Conservation (phyloP, 2,329 filamentous ascomycete species). For the Stemphylium lycopersici region DNA sequence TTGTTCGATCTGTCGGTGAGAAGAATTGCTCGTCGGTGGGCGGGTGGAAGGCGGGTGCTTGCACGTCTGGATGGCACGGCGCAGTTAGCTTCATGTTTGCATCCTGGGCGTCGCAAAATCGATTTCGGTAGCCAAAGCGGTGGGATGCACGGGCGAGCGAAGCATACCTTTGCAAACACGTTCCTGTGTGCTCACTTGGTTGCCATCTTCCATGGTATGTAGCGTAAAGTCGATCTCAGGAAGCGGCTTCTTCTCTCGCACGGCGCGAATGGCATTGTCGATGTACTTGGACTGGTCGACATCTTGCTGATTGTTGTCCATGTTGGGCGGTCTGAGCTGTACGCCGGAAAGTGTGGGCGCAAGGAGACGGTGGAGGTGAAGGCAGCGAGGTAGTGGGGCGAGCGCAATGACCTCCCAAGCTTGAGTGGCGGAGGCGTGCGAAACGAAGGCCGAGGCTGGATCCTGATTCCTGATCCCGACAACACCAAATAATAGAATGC, state of each 20-base stretch:
- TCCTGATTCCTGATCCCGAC: conserved; percentile 20
- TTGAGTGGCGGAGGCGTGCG: conserved; percentile 42
- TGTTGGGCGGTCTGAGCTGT: conserved; percentile 34
- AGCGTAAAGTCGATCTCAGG: conserved; percentile 99
- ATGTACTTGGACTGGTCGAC: conserved; percentile 58
- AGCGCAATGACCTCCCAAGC: conserved; percentile 34
- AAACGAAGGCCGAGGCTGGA: conserved; percentile 40
- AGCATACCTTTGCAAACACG: conserved; percentile 93
- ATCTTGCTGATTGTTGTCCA: conserved; percentile 44
- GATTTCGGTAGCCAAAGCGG: background rate
- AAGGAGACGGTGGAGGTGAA: conserved; percentile 30
- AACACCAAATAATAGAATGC: conserved; percentile 21
- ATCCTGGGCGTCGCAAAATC: conserved; percentile 2
- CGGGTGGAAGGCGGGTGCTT: conserved; percentile 92
- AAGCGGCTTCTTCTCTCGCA: conserved; percentile 91
- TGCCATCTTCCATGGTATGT: conserved; percentile 97
- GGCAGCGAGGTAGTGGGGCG: conserved; percentile 43
- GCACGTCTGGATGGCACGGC: conserved; percentile 72
- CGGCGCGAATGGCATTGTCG: conserved; percentile 89
- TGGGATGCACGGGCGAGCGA: conserved; percentile 4
- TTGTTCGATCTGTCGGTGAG: conserved; percentile 80
- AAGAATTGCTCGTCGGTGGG: conserved; percentile 95
- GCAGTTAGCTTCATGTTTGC: conserved; percentile 35
- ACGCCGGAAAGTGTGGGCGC: conserved; percentile 30
- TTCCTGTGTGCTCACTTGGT: conserved; percentile 92